Evolutionary conservation across 441 rosid species (phyloP).

Genomic region (Monsonia emarginata): DNA sequence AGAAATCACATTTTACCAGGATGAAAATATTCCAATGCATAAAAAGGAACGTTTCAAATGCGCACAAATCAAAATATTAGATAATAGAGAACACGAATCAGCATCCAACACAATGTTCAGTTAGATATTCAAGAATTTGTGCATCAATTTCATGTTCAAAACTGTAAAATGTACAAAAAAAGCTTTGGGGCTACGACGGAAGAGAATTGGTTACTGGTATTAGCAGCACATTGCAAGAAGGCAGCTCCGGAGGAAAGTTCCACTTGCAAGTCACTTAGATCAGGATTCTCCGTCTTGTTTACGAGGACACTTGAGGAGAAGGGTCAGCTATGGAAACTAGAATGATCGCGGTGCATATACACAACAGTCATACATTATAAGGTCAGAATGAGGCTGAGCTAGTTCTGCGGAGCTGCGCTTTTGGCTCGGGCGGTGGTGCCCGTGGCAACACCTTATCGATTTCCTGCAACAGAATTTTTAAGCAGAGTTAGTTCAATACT

Average conservation of each 20-base stretch:
- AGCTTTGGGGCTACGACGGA: no score
- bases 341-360: background rate
- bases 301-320: background rate
- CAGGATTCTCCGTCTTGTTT: background rate
- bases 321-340: background rate
- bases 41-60: background rate
- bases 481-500: background rate
- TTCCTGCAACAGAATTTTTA: conserved; percentile 10
- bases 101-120: background rate
- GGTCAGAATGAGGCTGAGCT: conserved; percentile 18
- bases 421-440: conserved; percentile 22
- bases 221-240: background rate
- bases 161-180: background rate
- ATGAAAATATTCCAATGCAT: background rate
- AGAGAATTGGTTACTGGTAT: no score
- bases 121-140: background rate
- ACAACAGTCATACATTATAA: background rate
- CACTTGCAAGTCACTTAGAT: background rate
- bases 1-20: background rate
- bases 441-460: conserved; percentile 17
- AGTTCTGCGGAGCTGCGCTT: conserved; percentile 19
- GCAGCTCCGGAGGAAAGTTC: background rate
- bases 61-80: background rate
- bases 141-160: background rate
- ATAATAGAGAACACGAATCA: background rate